These are phyloP conservation scores for Microascus cirrosus DNA, from an alignment of 2,329 filamentous ascomycete genomes.

Conservation along the genomic window DNA sequence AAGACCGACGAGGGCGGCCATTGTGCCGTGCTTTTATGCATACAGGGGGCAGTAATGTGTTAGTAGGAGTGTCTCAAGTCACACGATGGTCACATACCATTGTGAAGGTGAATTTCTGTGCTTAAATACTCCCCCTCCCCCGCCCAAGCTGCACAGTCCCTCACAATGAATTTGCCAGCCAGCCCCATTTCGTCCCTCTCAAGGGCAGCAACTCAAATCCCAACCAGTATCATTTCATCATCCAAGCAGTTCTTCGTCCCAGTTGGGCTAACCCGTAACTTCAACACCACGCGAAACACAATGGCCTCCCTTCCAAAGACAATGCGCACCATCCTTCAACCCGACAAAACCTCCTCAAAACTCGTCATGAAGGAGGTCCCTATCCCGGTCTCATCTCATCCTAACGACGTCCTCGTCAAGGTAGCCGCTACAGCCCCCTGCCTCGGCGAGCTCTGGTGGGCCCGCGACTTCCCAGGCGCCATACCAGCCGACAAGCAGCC, in stretches of 20 bases:
- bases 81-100: neutral
- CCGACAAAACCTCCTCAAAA: constrained; percentile 9
- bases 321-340: constrained; percentile 14
- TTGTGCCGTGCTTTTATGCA: neutral
- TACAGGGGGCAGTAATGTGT: neutral
- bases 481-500: constrained; percentile 12
- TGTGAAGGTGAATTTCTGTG: neutral
- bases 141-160: neutral
- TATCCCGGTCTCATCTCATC: constrained; percentile 11
- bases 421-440: constrained; percentile 20
- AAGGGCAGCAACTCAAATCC: neutral
- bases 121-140: neutral
- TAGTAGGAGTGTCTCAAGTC: neutral
- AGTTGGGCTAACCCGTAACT: neutral
- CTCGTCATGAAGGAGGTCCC: constrained; percentile 11
- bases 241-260: neutral
- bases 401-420: constrained; percentile 18
- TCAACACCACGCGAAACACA: neutral
- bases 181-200: neutral
- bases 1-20: neutral
- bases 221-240: neutral
- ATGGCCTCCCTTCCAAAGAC: constrained; percentile 9
- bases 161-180: neutral
- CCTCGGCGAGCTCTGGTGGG: constrained; percentile 20
- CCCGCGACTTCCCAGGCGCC: constrained; percentile 10